These are phyloP conservation scores for Chrysanthemum lavandulifolium DNA, from an alignment of 129 eudicot species.

Conservation along the genomic window DNA sequence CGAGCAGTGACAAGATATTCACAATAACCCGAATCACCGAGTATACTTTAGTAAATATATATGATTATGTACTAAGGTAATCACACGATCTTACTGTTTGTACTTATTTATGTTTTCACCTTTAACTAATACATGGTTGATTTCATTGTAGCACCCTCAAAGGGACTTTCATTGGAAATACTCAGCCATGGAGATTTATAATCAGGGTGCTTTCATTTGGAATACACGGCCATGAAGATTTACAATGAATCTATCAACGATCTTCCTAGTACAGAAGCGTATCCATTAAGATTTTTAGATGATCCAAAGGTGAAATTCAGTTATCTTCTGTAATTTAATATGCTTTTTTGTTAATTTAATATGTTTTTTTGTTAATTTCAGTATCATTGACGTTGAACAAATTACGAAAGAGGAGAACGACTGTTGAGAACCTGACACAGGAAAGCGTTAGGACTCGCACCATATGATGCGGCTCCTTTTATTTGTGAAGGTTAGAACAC, in stretches of 20 bases:
- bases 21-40: conserved; percentile 95
- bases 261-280: conserved; percentile 61
- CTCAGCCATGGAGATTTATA: conserved; percentile 95
- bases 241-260: conserved; percentile 79
- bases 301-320: conserved; percentile 79
- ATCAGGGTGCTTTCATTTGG: too few species aligned
- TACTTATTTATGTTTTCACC: not conserved
- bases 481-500: conserved; percentile 72
- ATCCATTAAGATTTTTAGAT: conserved; percentile 86
- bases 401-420: conserved; percentile 72
- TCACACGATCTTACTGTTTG: conserved; percentile 21
- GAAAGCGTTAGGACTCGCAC: conserved; percentile 73
- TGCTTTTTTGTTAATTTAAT: not conserved
- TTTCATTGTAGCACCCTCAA: conserved; percentile 64
- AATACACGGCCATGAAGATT: too few species aligned
- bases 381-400: conserved; percentile 8
- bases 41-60: conserved; percentile 80
- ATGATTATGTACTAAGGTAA: conserved; percentile 82
- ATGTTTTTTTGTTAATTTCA: not conserved
- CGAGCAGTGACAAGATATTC: conserved; percentile 96
- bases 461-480: conserved; percentile 82
- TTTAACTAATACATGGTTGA: conserved; percentile 18
- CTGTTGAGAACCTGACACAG: conserved; percentile 89
- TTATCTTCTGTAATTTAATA: not conserved
- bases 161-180: conserved; percentile 79